A percentile compares a stretch with the other conserved stretches of the same genome.
phyloP scores from a whole-genome alignment of 345 rosid genomes.

The Linum usitatissimum region DNA sequence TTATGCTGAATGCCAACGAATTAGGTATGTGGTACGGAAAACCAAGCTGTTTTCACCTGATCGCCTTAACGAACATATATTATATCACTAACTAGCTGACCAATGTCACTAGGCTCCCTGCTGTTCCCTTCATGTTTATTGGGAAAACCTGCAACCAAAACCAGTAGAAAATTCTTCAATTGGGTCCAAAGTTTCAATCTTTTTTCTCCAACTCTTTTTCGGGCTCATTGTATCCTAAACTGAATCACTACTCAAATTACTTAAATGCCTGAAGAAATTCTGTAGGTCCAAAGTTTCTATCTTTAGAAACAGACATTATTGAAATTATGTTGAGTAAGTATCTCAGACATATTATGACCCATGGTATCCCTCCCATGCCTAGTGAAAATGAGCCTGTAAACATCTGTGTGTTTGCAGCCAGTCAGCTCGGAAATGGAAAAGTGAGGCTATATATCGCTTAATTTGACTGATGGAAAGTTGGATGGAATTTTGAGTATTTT shows the following conservation, averaged over 20 bases:
- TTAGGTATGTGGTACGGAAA: too few species aligned
- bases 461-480: too few species aligned
- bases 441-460: too few species aligned
- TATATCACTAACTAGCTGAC: slow-evolving; percentile 75
- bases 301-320: too few species aligned
- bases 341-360: slow-evolving; percentile 86
- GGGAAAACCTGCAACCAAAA: slow-evolving; percentile 50
- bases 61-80: too few species aligned
- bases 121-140: slow-evolving; percentile 68
- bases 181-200: background rate
- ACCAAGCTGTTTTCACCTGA: too few species aligned
- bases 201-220: background rate
- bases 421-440: slow-evolving; percentile 2
- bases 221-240: too few species aligned
- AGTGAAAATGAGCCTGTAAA: slow-evolving; percentile 37
- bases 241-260: too few species aligned
- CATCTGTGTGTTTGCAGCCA: slow-evolving; percentile 20
- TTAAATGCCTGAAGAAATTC: too few species aligned
- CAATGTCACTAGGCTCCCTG: slow-evolving; percentile 74
- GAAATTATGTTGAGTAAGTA: slow-evolving; percentile 9
- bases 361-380: slow-evolving; percentile 72
- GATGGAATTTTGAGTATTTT: too few species aligned
- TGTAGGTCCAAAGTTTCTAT: too few species aligned
- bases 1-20: too few species aligned
- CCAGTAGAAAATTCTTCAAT: background rate